Evolutionary conservation across 2,329 filamentous ascomycete species (phyloP), one percentile per base, ranked within the genome.

Genomic region (Fusarium sarcochroum): DNA sequence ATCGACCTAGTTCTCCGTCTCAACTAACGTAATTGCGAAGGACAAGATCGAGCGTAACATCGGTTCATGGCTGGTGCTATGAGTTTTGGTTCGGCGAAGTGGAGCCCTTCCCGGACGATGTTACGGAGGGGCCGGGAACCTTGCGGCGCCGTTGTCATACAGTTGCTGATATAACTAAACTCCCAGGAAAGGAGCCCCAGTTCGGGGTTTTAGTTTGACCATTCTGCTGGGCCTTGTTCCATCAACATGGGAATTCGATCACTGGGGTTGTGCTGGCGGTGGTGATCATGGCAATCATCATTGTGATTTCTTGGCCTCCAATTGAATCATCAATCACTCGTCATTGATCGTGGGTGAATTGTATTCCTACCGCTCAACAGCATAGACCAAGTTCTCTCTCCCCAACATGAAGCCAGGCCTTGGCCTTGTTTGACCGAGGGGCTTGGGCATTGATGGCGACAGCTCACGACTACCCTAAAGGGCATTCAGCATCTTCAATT

Each of bases 21-120:
- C 21, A 38, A 40, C 35, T 27, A 64, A 50, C 38, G 35, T 40
- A 46, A 52, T 48, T 34, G 45, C 30, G 58, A 40, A 40, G 23
- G 21, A 37, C 25, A 44, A 64, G 58, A 64, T 64, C 14, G 51
- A 47, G 51, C 40, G 54, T 64, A 48, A 46, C 46, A 58, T 64
- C 35, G 30, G 47, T 30, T 18, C 52, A 42, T 57, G 41, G 40
- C 41, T 42, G 52, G 41, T 63, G 49, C 45, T 49, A 42, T 30
- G 38, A 37, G 18, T n/a, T 44, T 49, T 25, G 17, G 56, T 20
- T 51, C 47, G 62, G 47, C 42, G 13, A 66, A 46, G 51, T 53
- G 63, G 63, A 35, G 40, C 23, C 8, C 30, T 20, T 50, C 23
- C 21, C 50, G 45, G 49, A 30, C 38, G 18, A 58, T 53, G 41